Evolutionary conservation across 2,329 filamentous ascomycete genomes (phyloP).

Genomic region (Diaporthe ilicicola): DNA sequence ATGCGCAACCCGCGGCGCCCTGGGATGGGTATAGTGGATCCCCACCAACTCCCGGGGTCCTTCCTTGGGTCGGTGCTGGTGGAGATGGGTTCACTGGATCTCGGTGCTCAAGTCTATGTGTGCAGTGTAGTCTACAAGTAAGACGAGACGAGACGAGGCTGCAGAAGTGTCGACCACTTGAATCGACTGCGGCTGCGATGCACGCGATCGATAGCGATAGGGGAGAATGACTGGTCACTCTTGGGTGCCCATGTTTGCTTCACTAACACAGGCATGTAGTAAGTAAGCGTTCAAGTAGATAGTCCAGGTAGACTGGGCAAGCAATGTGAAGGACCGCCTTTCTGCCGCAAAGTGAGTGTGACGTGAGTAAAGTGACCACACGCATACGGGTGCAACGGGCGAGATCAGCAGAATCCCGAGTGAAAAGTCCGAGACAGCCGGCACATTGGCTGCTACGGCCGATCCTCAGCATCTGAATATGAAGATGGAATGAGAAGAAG

Average conservation of each 20-base stretch:
- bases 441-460: neutral
- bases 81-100: neutral
- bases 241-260: conserved; percentile 1
- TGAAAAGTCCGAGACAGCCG: neutral
- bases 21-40: neutral
- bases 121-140: neutral
- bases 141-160: neutral
- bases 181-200: neutral
- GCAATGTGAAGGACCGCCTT: neutral
- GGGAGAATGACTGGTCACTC: conserved; percentile 1
- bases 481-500: neutral
- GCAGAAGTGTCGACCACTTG: neutral
- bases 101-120: neutral
- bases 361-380: conserved; percentile 9
- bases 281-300: neutral
- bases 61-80: neutral
- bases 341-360: neutral
- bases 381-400: neutral
- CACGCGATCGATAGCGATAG: neutral
- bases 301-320: neutral
- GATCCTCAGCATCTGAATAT: neutral
- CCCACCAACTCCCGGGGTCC: neutral
- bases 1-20: neutral
- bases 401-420: neutral
- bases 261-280: neutral